Base-by-base conservation (phyloP, 495 filamentous ascomycete species). In the Tricharina praecox region DNA sequence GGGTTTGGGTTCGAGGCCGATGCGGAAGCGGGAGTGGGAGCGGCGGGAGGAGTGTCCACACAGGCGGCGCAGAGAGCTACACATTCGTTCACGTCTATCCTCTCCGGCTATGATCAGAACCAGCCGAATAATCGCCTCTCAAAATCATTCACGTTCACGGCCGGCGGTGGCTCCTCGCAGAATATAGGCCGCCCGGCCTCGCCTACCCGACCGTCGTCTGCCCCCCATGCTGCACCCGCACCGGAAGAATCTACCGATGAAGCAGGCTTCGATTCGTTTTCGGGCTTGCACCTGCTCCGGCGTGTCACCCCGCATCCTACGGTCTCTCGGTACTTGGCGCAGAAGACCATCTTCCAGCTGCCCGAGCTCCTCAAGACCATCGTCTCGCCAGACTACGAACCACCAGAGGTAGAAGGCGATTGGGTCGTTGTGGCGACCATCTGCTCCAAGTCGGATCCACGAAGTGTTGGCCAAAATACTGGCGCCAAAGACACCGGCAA, bases 401-500 rank as follows among this genome's bases (percentile, higher is more conserved):
- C 86, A 0, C 92, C 92, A 1, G 78, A 90, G 36, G 67, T 88
- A 18, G 83, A 92, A 53, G 72, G 75, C 19, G 92, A 96, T 61
- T 81, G 78, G 50, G 83, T 96, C 21, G 74, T 94, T 7, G 77
- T 95, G 48, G 90, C 77, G 11, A 81, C 90, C 47, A 74, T 96
- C 45, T 82, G 82, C 2, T 80, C 75, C 5, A 95, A 95, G 56
- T 93, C 87, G 2, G 73, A 80, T 0, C 83, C 92, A 0, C 73
- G 72, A 23, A 67, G 74, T 36, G 79, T 86, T 50, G 82, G 56
- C 48, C 66, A 66, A 15, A 70, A 70, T 47, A 60, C 62, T 4
- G 60, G 67, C 20, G 52, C 66, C 3, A 68, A 66, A 41, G 62
- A 66, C 26, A 41, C 42, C 1, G 40, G 48, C 7, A 55, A 53